These are phyloP conservation scores for Mycena kentingensis DNA, from an alignment of 768 basidiomycete genomes.

Conservation along the genomic window DNA sequence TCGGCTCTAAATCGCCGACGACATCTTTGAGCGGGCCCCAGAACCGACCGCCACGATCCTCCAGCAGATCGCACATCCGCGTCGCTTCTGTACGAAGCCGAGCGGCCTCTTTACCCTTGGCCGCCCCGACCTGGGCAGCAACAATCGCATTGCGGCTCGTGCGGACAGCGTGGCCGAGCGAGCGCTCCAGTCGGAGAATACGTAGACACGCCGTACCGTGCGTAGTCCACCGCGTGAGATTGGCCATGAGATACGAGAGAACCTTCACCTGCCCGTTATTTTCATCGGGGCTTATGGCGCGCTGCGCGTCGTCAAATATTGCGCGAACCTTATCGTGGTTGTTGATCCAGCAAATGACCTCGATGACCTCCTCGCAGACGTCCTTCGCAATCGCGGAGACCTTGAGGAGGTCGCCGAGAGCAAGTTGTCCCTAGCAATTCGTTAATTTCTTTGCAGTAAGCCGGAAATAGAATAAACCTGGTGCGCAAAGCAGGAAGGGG, in stretches of 20 bases:
- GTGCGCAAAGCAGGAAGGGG: constrained; percentile 14
- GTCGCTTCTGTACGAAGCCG: neutral
- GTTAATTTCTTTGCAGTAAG: neutral
- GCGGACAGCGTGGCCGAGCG: constrained; percentile 5
- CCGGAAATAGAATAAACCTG: neutral
- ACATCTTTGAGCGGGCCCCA: constrained; percentile 9
- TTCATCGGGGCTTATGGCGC: constrained; percentile 2
- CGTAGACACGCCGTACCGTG: constrained; percentile 16
- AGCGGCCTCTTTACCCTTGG: neutral
- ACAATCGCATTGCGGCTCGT: constrained; percentile 5
- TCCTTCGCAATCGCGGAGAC: neutral
- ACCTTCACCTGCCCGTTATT: neutral
- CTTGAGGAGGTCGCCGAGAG: constrained; percentile 18
- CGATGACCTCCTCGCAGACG: constrained; percentile 12
- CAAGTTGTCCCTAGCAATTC: constrained; percentile 8
- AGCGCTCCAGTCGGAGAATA: neutral
- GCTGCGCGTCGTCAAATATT: constrained; percentile 15
- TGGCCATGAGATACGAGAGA: constrained; percentile 16
- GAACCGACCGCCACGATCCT: neutral
- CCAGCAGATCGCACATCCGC: neutral
- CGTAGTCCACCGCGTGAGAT: constrained; percentile 23
- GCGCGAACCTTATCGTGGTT: constrained; percentile 15
- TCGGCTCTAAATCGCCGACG: constrained; percentile 14
- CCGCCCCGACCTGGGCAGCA: constrained; percentile 12
- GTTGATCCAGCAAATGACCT: constrained; percentile 14